Evolutionary conservation across 148 eudicot genomes (phyloP), one percentile per base, ranked within the genome.

Genomic region (Chenopodium quinoa): DNA sequence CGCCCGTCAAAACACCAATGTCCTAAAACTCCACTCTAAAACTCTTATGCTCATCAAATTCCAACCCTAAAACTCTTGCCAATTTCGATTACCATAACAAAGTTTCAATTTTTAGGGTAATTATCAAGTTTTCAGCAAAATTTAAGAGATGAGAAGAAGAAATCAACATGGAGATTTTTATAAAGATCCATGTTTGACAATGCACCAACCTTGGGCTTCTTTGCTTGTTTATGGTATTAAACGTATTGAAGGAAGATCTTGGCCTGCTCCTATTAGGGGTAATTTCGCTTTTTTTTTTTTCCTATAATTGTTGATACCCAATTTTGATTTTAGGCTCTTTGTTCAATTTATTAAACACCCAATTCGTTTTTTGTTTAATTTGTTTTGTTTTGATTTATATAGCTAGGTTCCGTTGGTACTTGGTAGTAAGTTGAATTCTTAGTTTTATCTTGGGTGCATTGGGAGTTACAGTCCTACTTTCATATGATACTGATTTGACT

Each of bases 171-270:
- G 80, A 16, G 88, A 83, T 75, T 80, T 73, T 65, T 40, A 56
- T 11, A 87, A 78, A 77, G 90, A 91, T 68, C 86, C 88, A 67
- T 94, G 98, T 78, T 79, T 94, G 66, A 94, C 97, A 8, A 93
- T 94, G 97, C 98, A 94, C 80, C 98, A 94, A 83, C 98, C 98
- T 17, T 94, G 98, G 98, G 98, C 98, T 78, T 94, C 98, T 76
- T 86, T 94, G 46, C 91, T 94, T 58, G 95, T 94, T 76, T 81
- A 87, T 78, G 98, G 97, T 60, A 90, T 94, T 63, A 94, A 94
- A 82, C 93, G 97, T 66, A 83, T 94, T 84, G 98, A 94, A 86
- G 98, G 98, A 44, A 88, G 98, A 87, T 94, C 98, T 73, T 94
- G 98, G 98, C 97, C 98, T 85, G 85, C 98, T 72, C 97, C 97